Percentiles rank a stretch among this genome's conserved stretches.
Evolutionary conservation across 305 asterid species (phyloP).

Genomic region (Fraxinus paxiana): DNA sequence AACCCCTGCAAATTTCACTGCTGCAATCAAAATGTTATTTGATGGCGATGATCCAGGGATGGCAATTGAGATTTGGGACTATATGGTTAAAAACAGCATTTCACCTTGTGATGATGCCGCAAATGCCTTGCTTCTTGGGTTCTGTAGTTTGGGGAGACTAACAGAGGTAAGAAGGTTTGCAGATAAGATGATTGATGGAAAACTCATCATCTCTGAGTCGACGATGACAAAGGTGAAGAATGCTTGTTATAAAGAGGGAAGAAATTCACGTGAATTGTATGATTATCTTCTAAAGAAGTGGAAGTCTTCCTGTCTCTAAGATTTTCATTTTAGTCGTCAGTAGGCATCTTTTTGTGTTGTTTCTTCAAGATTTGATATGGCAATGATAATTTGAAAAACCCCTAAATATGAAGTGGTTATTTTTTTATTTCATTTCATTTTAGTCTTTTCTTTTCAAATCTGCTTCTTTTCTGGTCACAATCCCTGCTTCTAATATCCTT

Average conservation of each 20-base stretch:
- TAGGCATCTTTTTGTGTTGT: constrained; percentile 15
- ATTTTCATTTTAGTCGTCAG: background rate
- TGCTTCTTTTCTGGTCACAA: constrained; percentile 6
- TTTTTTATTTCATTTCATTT: background rate
- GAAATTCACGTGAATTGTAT: constrained; percentile 45
- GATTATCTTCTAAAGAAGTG: constrained; percentile 54
- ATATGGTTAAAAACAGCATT: constrained; percentile 43
- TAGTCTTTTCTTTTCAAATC: background rate
- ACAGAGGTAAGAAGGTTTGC: constrained; percentile 54
- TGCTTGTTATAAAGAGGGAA: constrained; percentile 48
- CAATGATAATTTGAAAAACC: constrained; percentile 9
- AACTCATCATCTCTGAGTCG: constrained; percentile 47
- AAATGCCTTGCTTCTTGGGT: constrained; percentile 62
- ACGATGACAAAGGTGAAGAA: constrained; percentile 56
- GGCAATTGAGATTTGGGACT: constrained; percentile 65
- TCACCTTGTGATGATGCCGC: constrained; percentile 62
- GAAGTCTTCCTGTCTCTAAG: constrained; percentile 41
- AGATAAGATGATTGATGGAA: constrained; percentile 59
- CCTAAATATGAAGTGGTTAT: constrained; percentile 7
- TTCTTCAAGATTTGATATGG: constrained; percentile 17
- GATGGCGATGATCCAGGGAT: constrained; percentile 64
- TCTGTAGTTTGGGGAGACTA: constrained; percentile 53
- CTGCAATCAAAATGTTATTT: constrained; percentile 53
- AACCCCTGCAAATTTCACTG: constrained; percentile 44
- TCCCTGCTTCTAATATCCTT: background rate